Base-by-base conservation (phyloP, 768 basidiomycete species). In the Panus rudis region DNA sequence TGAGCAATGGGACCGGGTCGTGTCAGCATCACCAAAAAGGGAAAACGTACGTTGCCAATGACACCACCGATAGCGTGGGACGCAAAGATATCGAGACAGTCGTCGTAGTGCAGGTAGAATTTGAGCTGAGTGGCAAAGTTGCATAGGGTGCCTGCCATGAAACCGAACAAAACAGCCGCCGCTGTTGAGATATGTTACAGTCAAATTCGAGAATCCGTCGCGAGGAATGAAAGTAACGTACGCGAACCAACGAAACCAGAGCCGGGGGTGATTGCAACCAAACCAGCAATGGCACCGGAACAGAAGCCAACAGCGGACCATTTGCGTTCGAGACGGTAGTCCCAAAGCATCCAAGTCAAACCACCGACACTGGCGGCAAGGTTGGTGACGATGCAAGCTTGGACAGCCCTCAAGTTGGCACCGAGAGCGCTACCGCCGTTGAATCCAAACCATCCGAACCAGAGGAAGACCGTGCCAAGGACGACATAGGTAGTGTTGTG, bases 81-180 rank as follows among this genome's bases (percentile, higher is more conserved):
- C 4, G 93, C 91, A 56, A 94, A 96, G 58, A 97, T 92, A 72
- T 91, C 88, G 14, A 91, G 76, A 12, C 84, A 74, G 57, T 91
- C 88, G 47, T 91, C 88, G 52, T 80, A 88, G 23, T 71, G 69
- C 50, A 80, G 67, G 22, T 86, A 38, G 60, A 86, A 90, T 67
- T 97, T 98, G 59, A 98, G 75, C 54, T 94, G 84, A 3, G 94
- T 97, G n/a, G 91, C 88, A 61, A 90, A 91, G 65, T 98, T 98
- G 69, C 90, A 96, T 2, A 81, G 52, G 0, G 83, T 85, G 14
- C 88, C 88, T 0, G 83, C 86, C 55, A 89, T 67, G 51, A 93
- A 72, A 30, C 94, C 94, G 58, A 90, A 93, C 1, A 83, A 69
- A 4, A 94, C 81, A 3, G 90, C 71, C 16, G 94, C 92, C 14